Percentiles rank a stretch among this genome's conserved stretches.
Conservation (phyloP, 768 basidiomycete genomes). For the Pisolithus microcarpus region DNA sequence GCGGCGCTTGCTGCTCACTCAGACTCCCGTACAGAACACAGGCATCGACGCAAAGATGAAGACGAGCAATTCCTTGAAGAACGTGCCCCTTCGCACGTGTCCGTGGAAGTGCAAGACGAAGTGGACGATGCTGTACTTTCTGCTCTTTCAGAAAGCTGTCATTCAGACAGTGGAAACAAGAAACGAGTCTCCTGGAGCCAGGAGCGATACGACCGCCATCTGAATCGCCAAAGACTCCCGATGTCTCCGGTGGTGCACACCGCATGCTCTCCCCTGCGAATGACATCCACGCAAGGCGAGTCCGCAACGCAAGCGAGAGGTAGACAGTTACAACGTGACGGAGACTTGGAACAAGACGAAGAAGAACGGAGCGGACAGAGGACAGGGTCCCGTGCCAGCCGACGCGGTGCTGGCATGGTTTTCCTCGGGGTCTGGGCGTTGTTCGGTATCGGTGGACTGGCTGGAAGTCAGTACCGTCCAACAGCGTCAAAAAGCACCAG, state of each 20-base stretch:
- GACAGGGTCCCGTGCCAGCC: conserved; percentile 55
- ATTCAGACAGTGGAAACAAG: conserved; percentile 59
- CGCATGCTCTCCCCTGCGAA: conserved; percentile 22
- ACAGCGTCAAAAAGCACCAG: conserved; percentile 22
- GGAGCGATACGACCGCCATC: conserved; percentile 32
- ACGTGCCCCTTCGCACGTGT: conserved; percentile 6
- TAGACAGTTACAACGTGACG: conserved; percentile 38
- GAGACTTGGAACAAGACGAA: conserved; percentile 20
- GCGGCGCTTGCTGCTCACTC: conserved; percentile 64
- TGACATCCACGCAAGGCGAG: conserved; percentile 20
- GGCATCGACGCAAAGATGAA: conserved; percentile 22
- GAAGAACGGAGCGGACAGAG: conserved; percentile 18
- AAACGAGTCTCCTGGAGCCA: conserved; percentile 66
- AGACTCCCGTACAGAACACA: conserved; percentile 35
- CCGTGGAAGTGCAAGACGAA: conserved; percentile 31
- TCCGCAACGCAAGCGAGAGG: conserved; percentile 33
- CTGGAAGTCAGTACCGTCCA: conserved; percentile 24
- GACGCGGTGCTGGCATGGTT: conserved; percentile 69
- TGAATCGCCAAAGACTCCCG: conserved; percentile 34
- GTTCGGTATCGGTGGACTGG: conserved; percentile 56
- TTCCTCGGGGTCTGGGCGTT: conserved; percentile 75
- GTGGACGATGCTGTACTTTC: conserved; percentile 47
- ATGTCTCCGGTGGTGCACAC: conserved; percentile 29
- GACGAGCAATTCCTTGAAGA: conserved; percentile 18
- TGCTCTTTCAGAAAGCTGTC: conserved; percentile 64